A percentile compares a stretch with the other conserved stretches of the same genome.
Evolutionary conservation across 2,329 filamentous ascomycete genomes (phyloP).

Genomic region (Colletotrichum tamarilloi): DNA sequence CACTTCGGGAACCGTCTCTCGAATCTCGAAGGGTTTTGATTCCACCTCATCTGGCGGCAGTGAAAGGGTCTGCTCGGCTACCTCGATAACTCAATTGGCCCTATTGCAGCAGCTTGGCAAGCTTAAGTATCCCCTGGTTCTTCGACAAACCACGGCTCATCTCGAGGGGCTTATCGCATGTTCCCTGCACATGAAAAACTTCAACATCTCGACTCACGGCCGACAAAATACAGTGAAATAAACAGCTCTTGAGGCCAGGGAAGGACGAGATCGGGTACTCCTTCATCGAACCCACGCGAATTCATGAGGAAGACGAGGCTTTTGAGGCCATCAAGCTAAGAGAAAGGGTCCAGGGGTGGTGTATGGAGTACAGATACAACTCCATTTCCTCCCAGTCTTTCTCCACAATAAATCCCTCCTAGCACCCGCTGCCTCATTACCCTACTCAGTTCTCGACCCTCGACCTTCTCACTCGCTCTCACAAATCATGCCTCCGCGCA

Average conservation of each 20-base stretch:
- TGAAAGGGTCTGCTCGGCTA: neutral
- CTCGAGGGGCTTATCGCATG: constrained; percentile 1
- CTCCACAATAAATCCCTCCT: constrained; percentile 3
- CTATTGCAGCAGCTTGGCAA: neutral
- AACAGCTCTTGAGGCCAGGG: neutral
- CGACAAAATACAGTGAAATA: neutral
- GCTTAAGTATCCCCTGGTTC: neutral
- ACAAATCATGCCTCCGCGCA: constrained; percentile 64
- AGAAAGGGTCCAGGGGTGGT: neutral
- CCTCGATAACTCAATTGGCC: neutral
- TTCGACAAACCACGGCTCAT: constrained; percentile 3
- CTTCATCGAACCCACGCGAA: neutral
- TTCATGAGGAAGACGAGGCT: neutral
- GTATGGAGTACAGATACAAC: neutral
- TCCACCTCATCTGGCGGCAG: neutral
- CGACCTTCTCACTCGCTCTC: neutral
- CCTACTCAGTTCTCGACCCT: neutral
- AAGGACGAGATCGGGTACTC: neutral
- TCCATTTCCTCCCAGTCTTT: neutral
- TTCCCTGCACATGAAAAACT: constrained; percentile 21
- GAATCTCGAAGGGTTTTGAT: neutral
- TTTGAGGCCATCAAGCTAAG: neutral
- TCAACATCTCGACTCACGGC: constrained; percentile 10
- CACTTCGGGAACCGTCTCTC: neutral
- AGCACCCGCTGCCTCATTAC: neutral